Percentiles rank a stretch among this genome's conserved stretches.
phyloP scores from a whole-genome alignment of 73 alveolate species.

The Paramecium biaurelia region DNA sequence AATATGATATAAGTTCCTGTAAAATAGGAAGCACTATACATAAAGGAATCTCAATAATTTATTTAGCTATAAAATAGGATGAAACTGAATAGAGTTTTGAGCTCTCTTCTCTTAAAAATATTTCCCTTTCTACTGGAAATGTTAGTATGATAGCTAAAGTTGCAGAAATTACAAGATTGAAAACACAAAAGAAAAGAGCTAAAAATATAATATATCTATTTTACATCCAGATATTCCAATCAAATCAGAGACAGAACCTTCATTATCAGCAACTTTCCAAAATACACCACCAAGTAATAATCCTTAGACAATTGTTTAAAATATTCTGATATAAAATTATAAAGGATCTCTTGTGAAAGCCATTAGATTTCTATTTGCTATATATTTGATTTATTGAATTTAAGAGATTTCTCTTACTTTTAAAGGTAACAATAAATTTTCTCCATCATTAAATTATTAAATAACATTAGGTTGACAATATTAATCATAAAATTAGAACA shows the following conservation, averaged over 20 bases:
- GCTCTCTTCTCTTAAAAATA: conserved; percentile 74
- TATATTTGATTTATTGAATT: not conserved
- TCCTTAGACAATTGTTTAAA: not conserved
- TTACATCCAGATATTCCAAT: conserved; percentile 24
- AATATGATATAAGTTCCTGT: not conserved
- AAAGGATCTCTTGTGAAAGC: not conserved
- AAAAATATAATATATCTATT: not conserved
- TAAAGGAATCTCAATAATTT: conserved; percentile 65
- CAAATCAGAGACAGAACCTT: not conserved
- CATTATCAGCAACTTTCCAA: not conserved
- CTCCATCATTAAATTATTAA: not conserved
- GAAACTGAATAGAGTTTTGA: conserved; percentile 55
- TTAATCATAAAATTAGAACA: not conserved
- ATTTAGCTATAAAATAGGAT: conserved; percentile 67
- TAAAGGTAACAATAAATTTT: not conserved
- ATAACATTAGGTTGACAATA: not conserved
- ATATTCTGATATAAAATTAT: not conserved
- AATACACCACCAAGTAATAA: conserved; percentile 21
- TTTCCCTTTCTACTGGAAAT: conserved; percentile 67
- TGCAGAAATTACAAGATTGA: conserved; percentile 6
- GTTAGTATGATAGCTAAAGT: conserved; percentile 1
- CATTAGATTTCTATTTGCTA: not conserved
- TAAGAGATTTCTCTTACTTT: not conserved
- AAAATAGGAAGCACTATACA: conserved; percentile 13
- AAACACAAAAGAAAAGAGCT: not conserved